Base-by-base conservation (phyloP, 176 grass and related monocot species). In the Lolium perenne region DNA sequence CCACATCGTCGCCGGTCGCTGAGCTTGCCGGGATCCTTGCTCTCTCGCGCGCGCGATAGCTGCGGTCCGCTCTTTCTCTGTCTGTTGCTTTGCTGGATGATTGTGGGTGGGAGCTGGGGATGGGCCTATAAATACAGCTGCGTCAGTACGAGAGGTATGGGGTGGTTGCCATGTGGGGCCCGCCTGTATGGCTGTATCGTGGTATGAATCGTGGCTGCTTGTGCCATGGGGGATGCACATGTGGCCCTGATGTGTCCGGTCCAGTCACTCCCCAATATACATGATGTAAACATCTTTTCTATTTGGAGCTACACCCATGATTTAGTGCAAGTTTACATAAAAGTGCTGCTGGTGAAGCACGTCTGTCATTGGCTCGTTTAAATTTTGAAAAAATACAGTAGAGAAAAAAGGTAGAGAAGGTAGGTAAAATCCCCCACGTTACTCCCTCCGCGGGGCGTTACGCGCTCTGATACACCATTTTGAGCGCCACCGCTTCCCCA, bases 51-150 rank as follows among this genome's bases (percentile, higher is more conserved):
- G 83, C 32, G 32, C 32, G 32, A 35, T 35, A 35, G 32, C 32
- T 35, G 32, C 32, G n/a, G n/a, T n/a, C n/a, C n/a, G n/a, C n/a
- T n/a, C n/a, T 16, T 16, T 43, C 53, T 17, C 3, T 16, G 35
- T 38, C 26, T 73, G 6, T 20, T 22, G 26, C 17, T 64, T 48
- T 26, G 47, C 61, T 76, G 32, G 67, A 59, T 55, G 54, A 8
- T 59, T 81, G 2, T 41, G 0, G 46, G 67, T 18, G 38, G 18
- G 21, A 11, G 48, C 8, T 35, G 32, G 8, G 21, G 15, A 6
- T 54, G 18, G 64, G 17, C n/a, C 1, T 79, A 66, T 83, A 90
- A 86, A 86, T 79, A 85, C 12, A 40, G 74, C 25, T 38, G 66
- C 8, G 74, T 17, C 12, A 18, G 18, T 46, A 70, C 17, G 18